Percentiles rank a stretch among this genome's conserved stretches.
Evolutionary conservation across 768 basidiomycete species (phyloP).

Genomic region (Lentinula lateritia): DNA sequence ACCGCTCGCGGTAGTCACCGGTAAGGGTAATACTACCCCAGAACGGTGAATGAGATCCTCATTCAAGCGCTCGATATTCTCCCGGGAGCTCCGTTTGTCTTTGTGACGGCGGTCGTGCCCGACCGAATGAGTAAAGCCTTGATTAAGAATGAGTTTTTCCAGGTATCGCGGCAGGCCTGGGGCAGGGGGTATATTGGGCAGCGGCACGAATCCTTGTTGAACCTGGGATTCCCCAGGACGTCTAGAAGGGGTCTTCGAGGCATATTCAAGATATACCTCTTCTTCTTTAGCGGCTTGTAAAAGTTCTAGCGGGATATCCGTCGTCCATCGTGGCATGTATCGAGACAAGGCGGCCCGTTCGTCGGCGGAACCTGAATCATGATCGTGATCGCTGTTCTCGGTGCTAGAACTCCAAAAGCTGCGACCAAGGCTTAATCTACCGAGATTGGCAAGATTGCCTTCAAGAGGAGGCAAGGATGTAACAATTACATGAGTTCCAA

Average conservation of each 20-base stretch:
- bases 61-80: background rate
- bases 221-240: constrained; percentile 16
- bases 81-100: constrained; percentile 28
- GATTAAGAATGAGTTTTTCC: constrained; percentile 90
- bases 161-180: constrained; percentile 86
- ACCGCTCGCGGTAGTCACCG: constrained; percentile 16
- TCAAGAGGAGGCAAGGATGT: background rate
- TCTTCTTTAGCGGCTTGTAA: constrained; percentile 78
- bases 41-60: background rate
- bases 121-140: background rate
- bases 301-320: constrained; percentile 71
- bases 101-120: background rate
- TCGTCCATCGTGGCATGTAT: constrained; percentile 54
- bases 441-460: background rate
- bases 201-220: constrained; percentile 37
- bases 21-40: background rate
- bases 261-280: constrained; percentile 57
- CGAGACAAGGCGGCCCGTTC: constrained; percentile 2
- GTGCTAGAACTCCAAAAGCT: constrained; percentile 6
- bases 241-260: constrained; percentile 16
- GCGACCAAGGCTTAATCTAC: background rate
- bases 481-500: background rate
- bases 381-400: background rate
- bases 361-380: background rate
- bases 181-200: constrained; percentile 82